Evolutionary conservation across 805 yeast species (phyloP).

Genomic region (Wickerhamiella azyma): DNA sequence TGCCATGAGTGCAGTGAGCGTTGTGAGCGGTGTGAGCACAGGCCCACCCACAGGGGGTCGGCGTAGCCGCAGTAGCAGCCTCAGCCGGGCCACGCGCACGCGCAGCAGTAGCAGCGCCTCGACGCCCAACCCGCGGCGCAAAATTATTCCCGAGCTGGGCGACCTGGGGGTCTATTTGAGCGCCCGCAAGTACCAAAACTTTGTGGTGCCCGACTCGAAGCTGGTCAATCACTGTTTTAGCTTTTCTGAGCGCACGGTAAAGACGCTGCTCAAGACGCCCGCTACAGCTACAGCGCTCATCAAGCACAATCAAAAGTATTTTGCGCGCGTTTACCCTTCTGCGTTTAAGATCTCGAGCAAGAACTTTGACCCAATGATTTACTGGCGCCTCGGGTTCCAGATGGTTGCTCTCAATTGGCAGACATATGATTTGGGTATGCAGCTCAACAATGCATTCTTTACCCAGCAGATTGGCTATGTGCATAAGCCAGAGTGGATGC

Average conservation of each 20-base stretch:
- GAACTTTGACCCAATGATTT: slow-evolving; percentile 65
- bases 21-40: no score
- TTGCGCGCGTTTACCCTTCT: slow-evolving; percentile 84
- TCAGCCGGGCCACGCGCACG: no score
- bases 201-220: slow-evolving; percentile 76
- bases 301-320: slow-evolving; percentile 61
- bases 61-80: no score
- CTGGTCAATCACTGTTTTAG: slow-evolving; percentile 74
- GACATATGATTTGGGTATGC: slow-evolving; percentile 78
- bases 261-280: slow-evolving; percentile 49
- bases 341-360: slow-evolving; percentile 60
- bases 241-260: slow-evolving; percentile 59
- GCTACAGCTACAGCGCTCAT: slow-evolving; percentile 32
- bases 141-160: slow-evolving; percentile 31
- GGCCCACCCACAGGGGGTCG: no score
- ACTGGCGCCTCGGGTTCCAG: slow-evolving; percentile 80
- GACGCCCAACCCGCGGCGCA: background rate
- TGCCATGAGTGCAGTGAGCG: no score
- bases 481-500: slow-evolving; percentile 44
- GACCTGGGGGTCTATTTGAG: slow-evolving; percentile 55
- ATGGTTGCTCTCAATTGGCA: slow-evolving; percentile 98
- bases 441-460: slow-evolving; percentile 69
- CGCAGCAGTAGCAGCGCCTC: background rate
- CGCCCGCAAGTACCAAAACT: slow-evolving; percentile 68
- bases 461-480: slow-evolving; percentile 50